Base-by-base conservation (phyloP, 768 basidiomycete genomes). In the Calvatia gigantea region DNA sequence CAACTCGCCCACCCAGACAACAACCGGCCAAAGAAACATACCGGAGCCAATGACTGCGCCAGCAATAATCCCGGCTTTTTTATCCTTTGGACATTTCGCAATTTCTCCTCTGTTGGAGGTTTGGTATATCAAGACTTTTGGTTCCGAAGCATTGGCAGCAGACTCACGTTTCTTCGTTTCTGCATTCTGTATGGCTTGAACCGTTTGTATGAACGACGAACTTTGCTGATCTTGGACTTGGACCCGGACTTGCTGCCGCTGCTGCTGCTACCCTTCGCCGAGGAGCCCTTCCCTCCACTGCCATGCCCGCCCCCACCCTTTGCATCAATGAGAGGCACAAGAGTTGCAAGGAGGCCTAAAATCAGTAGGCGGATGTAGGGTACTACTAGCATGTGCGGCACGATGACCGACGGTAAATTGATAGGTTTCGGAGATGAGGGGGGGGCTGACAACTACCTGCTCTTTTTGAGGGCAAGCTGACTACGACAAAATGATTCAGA, bases 21-120 rank as follows among this genome's bases (percentile, higher is more conserved):
- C 46, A 48, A 33, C 9, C 28, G 9, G 19, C 33, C 9, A 17
- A 27, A 28, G 35, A 14, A 27, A 51, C 52, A 28, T 38, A 58
- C 58, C 46, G 19, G 46, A 39, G 19, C 46, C 45, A 14, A 58
- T n/a, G 17, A 58, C 58, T 35, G 39, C 38, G 12, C 37, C 48
- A 8, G 31, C 47, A 41, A 58, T 58, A 15, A 54, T 54, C 8
- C n/a, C 19, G 33, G 31, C 25, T 31, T 32, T 44, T 3, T 28
- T 54, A 25, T 50, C 41, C 3, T 28, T 4, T 11, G 57, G 57
- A 39, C 57, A 58, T n/a, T 19, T 27, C 15, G 46, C 51, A 38
- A 52, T 25, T 39, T 54, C n/a, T 11, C 54, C 45, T 31, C 50
- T 53, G 19, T 12, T 4, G 44, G 42, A 25, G 32, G 15, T n/a